A percentile compares a stretch with the other conserved stretches of the same genome.
These are phyloP conservation scores for Russula lepida DNA, from an alignment of 768 basidiomycete species.

Conservation along the genomic window DNA sequence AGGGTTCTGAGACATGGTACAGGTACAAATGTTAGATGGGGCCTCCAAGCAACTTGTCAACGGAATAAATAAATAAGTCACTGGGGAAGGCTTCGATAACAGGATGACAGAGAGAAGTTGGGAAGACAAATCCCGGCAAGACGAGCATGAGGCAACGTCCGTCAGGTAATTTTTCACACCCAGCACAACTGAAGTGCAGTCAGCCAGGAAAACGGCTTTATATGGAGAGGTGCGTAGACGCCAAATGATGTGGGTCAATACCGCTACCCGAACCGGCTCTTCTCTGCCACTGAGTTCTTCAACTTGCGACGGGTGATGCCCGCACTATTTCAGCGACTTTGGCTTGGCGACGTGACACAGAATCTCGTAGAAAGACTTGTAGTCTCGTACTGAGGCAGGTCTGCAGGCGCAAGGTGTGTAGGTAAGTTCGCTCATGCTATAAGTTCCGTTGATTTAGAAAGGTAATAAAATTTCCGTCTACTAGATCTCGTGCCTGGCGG, in stretches of 20 bases:
- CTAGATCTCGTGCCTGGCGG: constrained; percentile 3
- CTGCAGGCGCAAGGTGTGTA: neutral
- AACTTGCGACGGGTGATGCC: neutral
- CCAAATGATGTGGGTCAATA: constrained; percentile 6
- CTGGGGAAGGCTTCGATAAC: constrained; percentile 7
- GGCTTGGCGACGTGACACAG: neutral
- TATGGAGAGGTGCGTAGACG: constrained; percentile 10
- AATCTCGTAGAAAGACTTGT: neutral
- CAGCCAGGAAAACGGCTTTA: constrained; percentile 2
- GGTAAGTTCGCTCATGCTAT: neutral
- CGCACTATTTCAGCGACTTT: neutral
- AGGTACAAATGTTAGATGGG: neutral
- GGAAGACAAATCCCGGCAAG: constrained; percentile 11
- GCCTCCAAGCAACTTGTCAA: neutral
- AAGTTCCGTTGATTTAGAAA: constrained; percentile 6
- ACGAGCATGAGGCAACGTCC: constrained; percentile 7
- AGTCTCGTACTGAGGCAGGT: neutral
- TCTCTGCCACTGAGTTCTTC: neutral
- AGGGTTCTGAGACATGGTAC: constrained; percentile 13
- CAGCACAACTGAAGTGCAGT: constrained; percentile 14
- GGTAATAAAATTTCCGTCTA: constrained; percentile 1
- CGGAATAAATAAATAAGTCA: neutral
- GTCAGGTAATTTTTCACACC: constrained; percentile 19
- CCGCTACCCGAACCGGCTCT: neutral
- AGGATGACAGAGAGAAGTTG: constrained; percentile 5